These are phyloP conservation scores for Fusarium floridanum DNA, from an alignment of 2,329 filamentous ascomycete genomes.

Conservation along the genomic window DNA sequence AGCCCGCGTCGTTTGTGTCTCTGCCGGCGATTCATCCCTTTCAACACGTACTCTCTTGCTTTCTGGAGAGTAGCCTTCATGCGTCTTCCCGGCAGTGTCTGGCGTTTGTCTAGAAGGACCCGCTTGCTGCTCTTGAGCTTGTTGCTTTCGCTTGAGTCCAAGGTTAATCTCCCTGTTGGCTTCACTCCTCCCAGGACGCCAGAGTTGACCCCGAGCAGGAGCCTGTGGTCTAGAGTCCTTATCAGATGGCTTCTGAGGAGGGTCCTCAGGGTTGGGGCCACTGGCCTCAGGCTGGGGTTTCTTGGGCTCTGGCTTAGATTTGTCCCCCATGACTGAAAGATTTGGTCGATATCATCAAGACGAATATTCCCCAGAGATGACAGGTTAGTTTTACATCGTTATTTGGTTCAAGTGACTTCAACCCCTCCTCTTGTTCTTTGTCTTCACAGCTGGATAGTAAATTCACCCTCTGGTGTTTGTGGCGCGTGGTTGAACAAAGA, in stretches of 20 bases:
- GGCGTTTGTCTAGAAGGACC: neutral
- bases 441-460: neutral
- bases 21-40: neutral
- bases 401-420: neutral
- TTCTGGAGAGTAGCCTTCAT: neutral
- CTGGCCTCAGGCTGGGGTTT: neutral
- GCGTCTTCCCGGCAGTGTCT: neutral
- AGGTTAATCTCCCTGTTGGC: constrained; percentile 40
- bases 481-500: constrained; percentile 42
- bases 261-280: neutral
- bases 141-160: constrained; percentile 15
- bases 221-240: neutral
- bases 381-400: neutral
- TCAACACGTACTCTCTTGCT: neutral
- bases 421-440: constrained; percentile 17
- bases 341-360: neutral
- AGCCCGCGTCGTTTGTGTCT: neutral
- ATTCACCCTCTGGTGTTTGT: constrained; percentile 12
- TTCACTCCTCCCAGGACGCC: constrained; percentile 37
- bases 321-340: constrained; percentile 12
- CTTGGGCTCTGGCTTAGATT: constrained; percentile 4
- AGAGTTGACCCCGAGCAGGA: neutral
- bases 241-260: neutral
- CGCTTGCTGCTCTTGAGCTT: constrained; percentile 1
- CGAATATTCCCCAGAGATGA: neutral